Evolutionary conservation across 257 asterid species (phyloP), one percentile per base, ranked within the genome.

Genomic region (Penstemon newberryi): DNA sequence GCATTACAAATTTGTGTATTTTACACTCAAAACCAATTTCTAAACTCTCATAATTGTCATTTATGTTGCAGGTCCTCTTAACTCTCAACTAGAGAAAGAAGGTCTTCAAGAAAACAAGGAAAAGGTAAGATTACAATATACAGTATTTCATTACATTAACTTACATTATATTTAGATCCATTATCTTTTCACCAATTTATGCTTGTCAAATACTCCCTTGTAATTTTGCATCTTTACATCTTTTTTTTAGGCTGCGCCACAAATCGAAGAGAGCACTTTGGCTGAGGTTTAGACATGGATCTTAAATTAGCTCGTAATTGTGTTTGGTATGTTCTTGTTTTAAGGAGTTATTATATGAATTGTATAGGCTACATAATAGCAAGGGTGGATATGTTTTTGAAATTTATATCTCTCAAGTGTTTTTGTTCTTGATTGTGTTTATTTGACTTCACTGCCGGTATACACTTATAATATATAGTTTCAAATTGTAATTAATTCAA

Each of bases 301-400:
- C 33, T 45, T 7, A 11, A 37, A 11, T 41, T 37, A 19, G 38
- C 46, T 42, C 15, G 19, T 5, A 15, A 0, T 55, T 0, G 40
- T 65, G 72, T 58, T 66, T 70, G 77, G 64, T 15, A 54, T 70
- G 66, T 7, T 45, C 40, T 54, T 69, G 25, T 61, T 18, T 47
- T 63, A 25, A 43, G 39, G 8, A 15, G 71, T 7, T 55, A 39
- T 37, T 54, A 60, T 69, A 65, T 73, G 44, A 59, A 38, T 74
- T 77, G 87, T 82, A 86, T 84, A 84, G 83, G 76, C 60, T 56
- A 64, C 68, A 67, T 52, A 33, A 74, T 63, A 70, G 69, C 36
- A 56, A 41, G 56, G 38, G 56, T 44, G 65, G 70, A 67, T 60
- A 64, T 63, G 40, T 46, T 44, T 45, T 33, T 12, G 82, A 63